Percentiles rank a stretch among this genome's conserved stretches.
Conservation (phyloP, 108 stramenopile species). For the Phaeodactylum tricornutum region DNA sequence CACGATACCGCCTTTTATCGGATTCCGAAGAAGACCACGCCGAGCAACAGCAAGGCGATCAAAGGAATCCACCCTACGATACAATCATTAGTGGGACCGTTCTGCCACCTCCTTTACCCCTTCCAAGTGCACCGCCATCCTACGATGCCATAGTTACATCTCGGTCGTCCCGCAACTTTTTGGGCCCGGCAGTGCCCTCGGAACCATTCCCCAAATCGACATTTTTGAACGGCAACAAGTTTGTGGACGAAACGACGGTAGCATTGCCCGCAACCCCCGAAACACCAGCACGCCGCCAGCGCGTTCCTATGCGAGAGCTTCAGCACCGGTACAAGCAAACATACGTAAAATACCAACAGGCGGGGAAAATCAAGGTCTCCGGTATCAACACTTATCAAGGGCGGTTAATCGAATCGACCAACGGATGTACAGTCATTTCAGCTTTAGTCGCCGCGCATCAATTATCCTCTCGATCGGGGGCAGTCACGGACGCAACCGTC, state of each 20-base stretch:
- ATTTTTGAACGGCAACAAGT: too few relatives aligned
- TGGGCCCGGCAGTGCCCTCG: constrained; percentile 6
- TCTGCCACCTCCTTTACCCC: constrained; percentile 19
- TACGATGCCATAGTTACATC: constrained; percentile 5
- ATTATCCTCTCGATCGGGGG: constrained; percentile 23
- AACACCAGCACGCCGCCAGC: constrained; percentile 3
- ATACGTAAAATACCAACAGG: constrained; percentile 24
- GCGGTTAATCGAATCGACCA: constrained; percentile 55
- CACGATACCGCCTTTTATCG: background rate
- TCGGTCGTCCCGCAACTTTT: constrained; percentile 1
- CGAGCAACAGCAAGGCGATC: background rate
- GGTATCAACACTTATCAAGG: constrained; percentile 73
- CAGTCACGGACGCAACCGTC: constrained; percentile 42
- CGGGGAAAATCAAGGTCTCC: constrained; percentile 47
- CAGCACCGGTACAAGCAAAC: constrained; percentile 10
- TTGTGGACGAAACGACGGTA: constrained; percentile 5
- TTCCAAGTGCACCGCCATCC: constrained; percentile 26
- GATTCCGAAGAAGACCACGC: constrained; percentile 4
- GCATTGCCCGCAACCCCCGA: background rate
- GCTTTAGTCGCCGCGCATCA: constrained; percentile 64
- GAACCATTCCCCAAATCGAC: constrained; percentile 1
- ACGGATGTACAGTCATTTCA: constrained; percentile 85
- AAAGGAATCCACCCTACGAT: too few relatives aligned
- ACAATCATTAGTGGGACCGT: background rate
- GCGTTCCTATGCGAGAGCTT: constrained; percentile 13